Base-by-base conservation (phyloP, 2,329 filamentous ascomycete genomes). In the Diaporthe capsici region DNA sequence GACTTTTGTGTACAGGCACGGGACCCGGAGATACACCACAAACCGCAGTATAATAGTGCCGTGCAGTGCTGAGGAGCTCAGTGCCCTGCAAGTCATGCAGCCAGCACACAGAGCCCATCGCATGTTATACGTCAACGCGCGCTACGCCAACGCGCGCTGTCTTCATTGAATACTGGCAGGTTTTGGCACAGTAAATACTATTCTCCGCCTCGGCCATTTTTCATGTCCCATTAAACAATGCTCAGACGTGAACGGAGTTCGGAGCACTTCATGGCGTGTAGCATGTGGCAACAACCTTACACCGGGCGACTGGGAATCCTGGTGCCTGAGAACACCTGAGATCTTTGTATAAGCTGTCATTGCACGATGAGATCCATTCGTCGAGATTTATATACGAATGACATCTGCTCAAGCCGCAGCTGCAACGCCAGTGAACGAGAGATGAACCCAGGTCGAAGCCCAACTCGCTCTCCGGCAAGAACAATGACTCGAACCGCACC, bases 201-300 rank as follows among this genome's bases (percentile, higher is more conserved):
- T 60, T 60, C 57, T 60, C 57, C 57, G 57, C 22, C 10, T 60
- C 57, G 57, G 57, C 57, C 25, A 60, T 60, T 37, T 60, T 60
- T 60, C 1, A 39, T n/a, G 31, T 37, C 20, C 57, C 34, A 42
- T 60, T 37, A 6, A 22, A 39, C 34, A 60, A 60, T 55, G 20
- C 20, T 60, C 57, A 39, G 57, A 37, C 57, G 34, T 60, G 34
- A 4, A 22, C 57, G 57, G 57, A 60, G 57, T 60, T 60, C 57
- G 57, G 57, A 60, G 57, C 57, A 60, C 57, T 39, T 31, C 34
- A n/a, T n/a, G 31, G 34, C 34, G 22, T 60, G 31, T 9, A 37
- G 12, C 20, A 7, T 25, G 57, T 60, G 57, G 57, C 57, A 39
- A 60, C 57, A 39, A 37, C 13, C 20, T 57, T 57, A 20, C 15